Evolutionary conservation across 345 rosid species (phyloP), one percentile per base, ranked within the genome.

Genomic region (Populus davidiana): DNA sequence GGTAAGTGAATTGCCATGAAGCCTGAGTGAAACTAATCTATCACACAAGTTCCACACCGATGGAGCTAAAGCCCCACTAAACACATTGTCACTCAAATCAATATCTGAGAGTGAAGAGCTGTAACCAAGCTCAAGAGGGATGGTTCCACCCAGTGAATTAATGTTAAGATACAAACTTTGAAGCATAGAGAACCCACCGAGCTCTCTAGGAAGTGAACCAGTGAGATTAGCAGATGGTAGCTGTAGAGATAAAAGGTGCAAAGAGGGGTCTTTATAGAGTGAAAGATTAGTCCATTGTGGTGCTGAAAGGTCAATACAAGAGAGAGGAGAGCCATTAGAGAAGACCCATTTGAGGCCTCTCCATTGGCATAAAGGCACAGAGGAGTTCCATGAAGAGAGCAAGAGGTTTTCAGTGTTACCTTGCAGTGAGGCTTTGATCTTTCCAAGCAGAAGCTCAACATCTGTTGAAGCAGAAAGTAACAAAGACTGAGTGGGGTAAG

Each of bases 221-320:
- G 96, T 81, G 85, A 96, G 97, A 80, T 93, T 93, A 75, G 99
- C 99, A 47, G 99, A 93, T 18, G 99, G 99, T 16, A 96, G 96
- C 86, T 87, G 94, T 17, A 92, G 89, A 49, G 98, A 89, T 78
- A 86, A 83, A 80, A 96, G 86, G 88, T 87, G 96, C 73, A 96
- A 85, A 52, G 92, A 88, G 10, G 97, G 91, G 86, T 92, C 93
- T 73, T 84, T 89, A 78, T 71, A 87, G 70, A 96, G 89, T 79
- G 99, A 80, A 38, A 76, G 67, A 79, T 88, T 92, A 17, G 94
- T 75, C 98, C 93, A 89, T 63, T 90, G 88, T 8, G 92, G 91
- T 25, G 93, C 85, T 73, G 92, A 87, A 74, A 88, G 73, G 77
- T 90, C 92, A 18, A 47, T 70, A 68, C 99, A 96, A 41, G 85